Percentiles rank a stretch among this genome's conserved stretches.
phyloP scores from a whole-genome alignment of 2,329 filamentous ascomycete species.

The Calonectria hawksworthii region DNA sequence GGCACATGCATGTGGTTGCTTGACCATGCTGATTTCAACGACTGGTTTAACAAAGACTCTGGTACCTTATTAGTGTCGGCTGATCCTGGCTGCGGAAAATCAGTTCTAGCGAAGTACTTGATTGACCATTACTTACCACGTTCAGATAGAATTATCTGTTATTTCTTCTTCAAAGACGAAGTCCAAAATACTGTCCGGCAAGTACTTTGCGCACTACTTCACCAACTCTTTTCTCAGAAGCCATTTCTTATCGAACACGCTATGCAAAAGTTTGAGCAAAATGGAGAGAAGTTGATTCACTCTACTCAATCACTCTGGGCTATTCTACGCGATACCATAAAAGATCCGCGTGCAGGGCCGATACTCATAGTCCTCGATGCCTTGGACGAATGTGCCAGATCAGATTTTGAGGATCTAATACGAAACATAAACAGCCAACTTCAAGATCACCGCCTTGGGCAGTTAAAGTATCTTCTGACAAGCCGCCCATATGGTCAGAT shows the following conservation, averaged over 20 bases:
- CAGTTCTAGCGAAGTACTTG: constrained; percentile 52
- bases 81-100: constrained; percentile 57
- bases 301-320: constrained; percentile 48
- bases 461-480: constrained; percentile 53
- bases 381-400: constrained; percentile 52
- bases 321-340: constrained; percentile 46
- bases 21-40: constrained; percentile 44
- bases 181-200: constrained; percentile 51
- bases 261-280: constrained; percentile 36
- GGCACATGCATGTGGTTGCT: constrained; percentile 32
- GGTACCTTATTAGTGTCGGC: constrained; percentile 52
- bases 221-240: constrained; percentile 53
- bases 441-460: not conserved
- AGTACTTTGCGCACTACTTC: constrained; percentile 57
- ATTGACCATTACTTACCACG: constrained; percentile 44
- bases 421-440: constrained; percentile 17
- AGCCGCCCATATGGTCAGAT: constrained; percentile 52
- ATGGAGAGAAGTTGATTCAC: constrained; percentile 46
- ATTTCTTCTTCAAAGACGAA: constrained; percentile 60
- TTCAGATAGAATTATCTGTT: constrained; percentile 49
- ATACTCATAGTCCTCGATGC: constrained; percentile 56
- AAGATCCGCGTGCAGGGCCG: constrained; percentile 33
- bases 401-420: constrained; percentile 41
- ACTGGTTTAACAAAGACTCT: constrained; percentile 46
- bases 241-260: constrained; percentile 51